A percentile compares a stretch with the other conserved stretches of the same genome.
phyloP scores from a whole-genome alignment of 108 stramenopile species.

The Skeletonema costatum region DNA sequence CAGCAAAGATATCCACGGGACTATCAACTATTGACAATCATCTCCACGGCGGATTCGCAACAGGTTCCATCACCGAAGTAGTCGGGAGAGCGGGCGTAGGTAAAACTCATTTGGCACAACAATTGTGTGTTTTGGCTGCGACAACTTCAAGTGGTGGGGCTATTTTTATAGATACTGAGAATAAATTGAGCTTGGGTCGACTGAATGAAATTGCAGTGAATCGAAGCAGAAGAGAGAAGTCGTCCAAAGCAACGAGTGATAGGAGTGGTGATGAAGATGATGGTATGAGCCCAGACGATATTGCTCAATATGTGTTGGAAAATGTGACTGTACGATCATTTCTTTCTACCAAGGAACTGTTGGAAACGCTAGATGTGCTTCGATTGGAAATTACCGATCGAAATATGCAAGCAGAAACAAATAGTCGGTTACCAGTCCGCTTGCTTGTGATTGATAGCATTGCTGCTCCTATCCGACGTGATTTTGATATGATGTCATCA shows the following conservation, averaged over 20 bases:
- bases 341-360: constrained; percentile 56
- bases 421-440: constrained; percentile 56
- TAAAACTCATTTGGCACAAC: constrained; percentile 82
- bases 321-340: constrained; percentile 72
- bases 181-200: constrained; percentile 67
- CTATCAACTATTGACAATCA: constrained; percentile 59
- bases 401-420: constrained; percentile 42
- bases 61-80: constrained; percentile 72
- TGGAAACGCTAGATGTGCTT: constrained; percentile 40
- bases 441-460: constrained; percentile 85
- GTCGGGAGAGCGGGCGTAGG: constrained; percentile 78
- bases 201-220: constrained; percentile 62
- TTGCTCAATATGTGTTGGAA: constrained; percentile 48
- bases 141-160: constrained; percentile 50
- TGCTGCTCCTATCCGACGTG: constrained; percentile 76
- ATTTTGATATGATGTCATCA: constrained; percentile 53
- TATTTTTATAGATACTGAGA: constrained; percentile 85
- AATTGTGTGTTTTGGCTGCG: constrained; percentile 72
- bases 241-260: not conserved
- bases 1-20: constrained; percentile 58
- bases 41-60: constrained; percentile 66
- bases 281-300: not conserved
- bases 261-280: not conserved
- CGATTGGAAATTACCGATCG: constrained; percentile 72
- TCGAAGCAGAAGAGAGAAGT: constrained; percentile 2